Evolutionary conservation across 2,329 filamentous ascomycete genomes (phyloP), one percentile per base, ranked within the genome.

Genomic region (Cytospora chrysosperma): DNA sequence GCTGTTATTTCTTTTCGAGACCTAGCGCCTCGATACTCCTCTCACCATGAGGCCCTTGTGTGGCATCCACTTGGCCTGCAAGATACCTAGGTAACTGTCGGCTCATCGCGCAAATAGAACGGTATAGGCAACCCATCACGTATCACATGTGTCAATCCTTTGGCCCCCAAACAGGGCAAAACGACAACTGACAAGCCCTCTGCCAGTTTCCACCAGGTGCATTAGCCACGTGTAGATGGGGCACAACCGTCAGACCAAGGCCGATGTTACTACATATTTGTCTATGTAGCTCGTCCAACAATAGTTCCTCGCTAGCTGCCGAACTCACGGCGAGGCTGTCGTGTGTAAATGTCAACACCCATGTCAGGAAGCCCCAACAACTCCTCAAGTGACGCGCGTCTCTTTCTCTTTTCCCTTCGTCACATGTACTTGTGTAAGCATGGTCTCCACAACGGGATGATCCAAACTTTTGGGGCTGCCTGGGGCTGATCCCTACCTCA

Each of bases 371-470:
- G 58, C 27, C 54, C 58, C 51, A 28, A 27, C 59, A 61, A 40
- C 37, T 55, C 51, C 37, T 55, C 51, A 54, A 52, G n/a, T 55
- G 59, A 61, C 59, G 59, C 59, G 59, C 59, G 59, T 61, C 59
- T 50, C 52, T 61, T 21, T 43, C 26, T 53, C 37, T 53, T 34
- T 43, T 34, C 32, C 12, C 26, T 49, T 49, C 51, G 28, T 61
- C 59, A 51, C 58, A 61, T 47, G 58, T 60, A 54, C n/a, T 47
- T 10, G 40, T 47, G 40, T 47, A 60, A 47, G 37, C 26, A 55
- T n/a, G 7, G 51, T 55, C 59, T n/a, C 59, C 59, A 61, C 59
- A 30, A 61, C 37, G 37, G 51, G 51, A 61, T 28, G 27, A 55
- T 26, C 34, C 51, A 61, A 55, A 55, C 28, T 49, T 43, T 26